Evolutionary conservation across 306 rosid genomes (phyloP), one percentile per base, ranked within the genome.

Genomic region (Quercus bicolor): DNA sequence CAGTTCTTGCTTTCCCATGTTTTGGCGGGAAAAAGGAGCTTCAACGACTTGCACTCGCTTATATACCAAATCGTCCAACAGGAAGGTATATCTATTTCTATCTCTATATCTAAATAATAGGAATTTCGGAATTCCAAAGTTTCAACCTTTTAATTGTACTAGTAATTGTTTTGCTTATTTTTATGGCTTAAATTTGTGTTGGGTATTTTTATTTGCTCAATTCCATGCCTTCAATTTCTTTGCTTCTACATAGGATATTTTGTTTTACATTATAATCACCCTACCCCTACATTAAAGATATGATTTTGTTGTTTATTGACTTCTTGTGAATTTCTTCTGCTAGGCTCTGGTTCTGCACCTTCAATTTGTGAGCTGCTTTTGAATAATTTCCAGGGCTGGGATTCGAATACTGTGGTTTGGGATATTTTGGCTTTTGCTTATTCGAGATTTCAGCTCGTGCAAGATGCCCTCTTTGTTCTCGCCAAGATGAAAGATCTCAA

Each of bases 401-500:
- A 80, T 65, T 81, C 82, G 6, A 82, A 60, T 85, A 6, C 40
- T 75, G 73, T 82, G 72, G 88, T 87, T 70, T 88, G 91, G 91
- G 89, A 88, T 83, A 60, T 31, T 23, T 73, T 88, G 82, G 91
- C 85, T 6, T 88, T 85, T 83, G 45, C 65, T 33, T 88, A 85
- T 73, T 81, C 85, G 0, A 85, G 80, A 83, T 54, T 19, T 62
- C 83, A 79, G 66, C 79, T 88, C 86, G 85, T 85, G 45, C 82
- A 83, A 57, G 91, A 88, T 74, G 86, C 89, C 2, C 85, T 88
- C 66, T 79, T 82, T 74, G 86, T 88, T 70, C 77, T 88, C 34
- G 91, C 89, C 68, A 73, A 74, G 82, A 85, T 88, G 91, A 88
- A 83, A 84, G 86, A 83, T 74, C 75, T 85, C 73, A 77, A 84